Percentiles rank a stretch among this genome's conserved stretches.
phyloP scores from a whole-genome alignment of 352 stramenopile genomes.

The Blastocystis hominis region DNA sequence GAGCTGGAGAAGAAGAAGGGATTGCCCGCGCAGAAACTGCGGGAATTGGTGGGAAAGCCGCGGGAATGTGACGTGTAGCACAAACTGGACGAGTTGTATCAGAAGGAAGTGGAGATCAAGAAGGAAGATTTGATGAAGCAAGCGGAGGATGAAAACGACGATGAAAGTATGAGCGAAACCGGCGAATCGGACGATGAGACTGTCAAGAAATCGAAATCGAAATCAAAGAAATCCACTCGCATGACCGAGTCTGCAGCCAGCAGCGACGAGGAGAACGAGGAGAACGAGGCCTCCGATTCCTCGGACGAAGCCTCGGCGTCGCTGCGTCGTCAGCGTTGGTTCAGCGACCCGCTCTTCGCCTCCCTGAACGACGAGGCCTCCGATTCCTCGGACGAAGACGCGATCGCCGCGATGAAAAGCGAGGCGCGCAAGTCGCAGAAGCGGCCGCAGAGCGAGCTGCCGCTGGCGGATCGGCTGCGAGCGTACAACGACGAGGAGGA shows the following conservation, averaged over 20 bases:
- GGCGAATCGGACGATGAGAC: neutral
- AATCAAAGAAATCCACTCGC: no score
- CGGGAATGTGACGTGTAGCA: neutral
- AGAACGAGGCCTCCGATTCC: neutral
- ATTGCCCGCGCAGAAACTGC: constrained; percentile 4
- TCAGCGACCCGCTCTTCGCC: neutral
- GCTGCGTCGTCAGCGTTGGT: constrained; percentile 7
- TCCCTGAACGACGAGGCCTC: constrained; percentile 64
- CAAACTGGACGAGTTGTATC: neutral
- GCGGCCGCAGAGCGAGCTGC: constrained; percentile 47
- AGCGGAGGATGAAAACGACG: constrained; percentile 43
- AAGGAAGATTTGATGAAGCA: constrained; percentile 25
- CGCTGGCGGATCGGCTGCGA: constrained; percentile 47
- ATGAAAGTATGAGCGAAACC: neutral
- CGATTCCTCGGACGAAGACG: constrained; percentile 64
- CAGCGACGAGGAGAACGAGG: constrained; percentile 44
- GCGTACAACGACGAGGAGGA: constrained; percentile 50
- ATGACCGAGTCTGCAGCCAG: neutral
- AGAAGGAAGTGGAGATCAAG: constrained; percentile 40
- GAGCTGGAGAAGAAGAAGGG: constrained; percentile 30
- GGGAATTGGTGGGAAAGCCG: neutral
- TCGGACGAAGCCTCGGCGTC: neutral
- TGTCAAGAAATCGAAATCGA: no score
- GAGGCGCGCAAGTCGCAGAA: constrained; percentile 36
- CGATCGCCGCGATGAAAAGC: constrained; percentile 12